These are phyloP conservation scores for Corylus americana DNA, from an alignment of 306 rosid genomes.

Conservation along the genomic window DNA sequence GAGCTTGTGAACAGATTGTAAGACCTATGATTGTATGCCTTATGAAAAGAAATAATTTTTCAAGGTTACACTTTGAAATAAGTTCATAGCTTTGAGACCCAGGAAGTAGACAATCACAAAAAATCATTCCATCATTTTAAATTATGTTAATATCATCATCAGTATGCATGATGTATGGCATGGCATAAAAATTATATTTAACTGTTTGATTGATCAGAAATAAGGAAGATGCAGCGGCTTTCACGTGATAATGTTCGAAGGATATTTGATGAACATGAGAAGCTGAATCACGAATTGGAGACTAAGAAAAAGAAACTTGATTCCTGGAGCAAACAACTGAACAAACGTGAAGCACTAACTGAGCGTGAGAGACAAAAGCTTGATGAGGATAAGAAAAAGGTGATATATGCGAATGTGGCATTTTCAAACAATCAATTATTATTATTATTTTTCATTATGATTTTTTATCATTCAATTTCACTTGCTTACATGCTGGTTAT, in stretches of 20 bases:
- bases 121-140: neutral
- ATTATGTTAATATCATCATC: neutral
- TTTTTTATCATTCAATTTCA: conserved; percentile 1
- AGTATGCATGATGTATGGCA: neutral
- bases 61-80: neutral
- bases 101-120: neutral
- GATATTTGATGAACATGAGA: conserved; percentile 83
- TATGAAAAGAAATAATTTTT: neutral
- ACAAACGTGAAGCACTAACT: conserved; percentile 84
- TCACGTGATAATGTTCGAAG: conserved; percentile 64
- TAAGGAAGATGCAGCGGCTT: conserved; percentile 69
- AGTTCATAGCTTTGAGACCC: neutral
- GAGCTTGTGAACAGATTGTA: neutral
- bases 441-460: neutral
- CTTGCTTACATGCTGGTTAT: neutral
- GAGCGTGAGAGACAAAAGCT: conserved; percentile 87
- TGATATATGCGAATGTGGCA: conserved; percentile 22
- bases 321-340: conserved; percentile 77
- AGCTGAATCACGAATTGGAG: conserved; percentile 73
- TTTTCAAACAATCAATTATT: neutral
- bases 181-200: neutral
- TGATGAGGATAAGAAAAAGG: conserved; percentile 87
- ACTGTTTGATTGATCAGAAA: conserved; percentile 48
- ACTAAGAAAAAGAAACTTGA: conserved; percentile 73
- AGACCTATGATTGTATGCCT: neutral